Percentiles rank a stretch among this genome's conserved stretches.
phyloP scores from a whole-genome alignment of 305 asterid species.

The Solanum chacoense region DNA sequence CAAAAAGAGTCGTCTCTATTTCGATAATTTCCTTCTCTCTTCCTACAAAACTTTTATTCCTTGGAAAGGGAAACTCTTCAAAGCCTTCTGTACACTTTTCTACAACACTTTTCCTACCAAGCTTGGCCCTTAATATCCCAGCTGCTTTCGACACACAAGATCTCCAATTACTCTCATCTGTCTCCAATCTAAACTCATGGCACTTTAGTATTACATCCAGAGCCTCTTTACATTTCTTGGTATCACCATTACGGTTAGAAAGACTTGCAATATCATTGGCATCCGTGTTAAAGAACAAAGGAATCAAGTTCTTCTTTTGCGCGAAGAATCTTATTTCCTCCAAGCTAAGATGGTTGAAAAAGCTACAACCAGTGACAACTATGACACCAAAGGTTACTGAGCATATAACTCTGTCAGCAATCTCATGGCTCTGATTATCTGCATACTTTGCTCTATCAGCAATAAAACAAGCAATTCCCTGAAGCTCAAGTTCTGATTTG shows the following conservation, averaged over 20 bases:
- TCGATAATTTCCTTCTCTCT: slow-evolving; percentile 64
- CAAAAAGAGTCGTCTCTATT: slow-evolving; percentile 58
- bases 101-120: slow-evolving; percentile 66
- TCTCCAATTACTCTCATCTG: slow-evolving; percentile 68
- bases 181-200: slow-evolving; percentile 53
- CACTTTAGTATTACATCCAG: slow-evolving; percentile 55
- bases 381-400: slow-evolving; percentile 60
- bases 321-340: slow-evolving; percentile 85
- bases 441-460: slow-evolving; percentile 69
- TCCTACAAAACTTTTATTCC: slow-evolving; percentile 58
- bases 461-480: slow-evolving; percentile 76
- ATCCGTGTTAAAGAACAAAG: slow-evolving; percentile 57
- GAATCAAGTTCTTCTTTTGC: slow-evolving; percentile 83
- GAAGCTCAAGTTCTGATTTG: slow-evolving; percentile 78
- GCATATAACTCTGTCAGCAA: slow-evolving; percentile 70
- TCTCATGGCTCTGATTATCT: slow-evolving; percentile 72
- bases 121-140: slow-evolving; percentile 45
- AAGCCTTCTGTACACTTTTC: slow-evolving; percentile 37
- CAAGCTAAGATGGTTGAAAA: slow-evolving; percentile 43
- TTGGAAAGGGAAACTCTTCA: slow-evolving; percentile 64
- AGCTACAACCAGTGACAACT: slow-evolving; percentile 41
- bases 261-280: slow-evolving; percentile 23
- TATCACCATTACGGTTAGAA: slow-evolving; percentile 26
- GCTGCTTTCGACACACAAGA: slow-evolving; percentile 53
- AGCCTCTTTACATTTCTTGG: slow-evolving; percentile 62